Evolutionary conservation across 2,329 filamentous ascomycete genomes (phyloP).

Genomic region (Pseudogymnoascus sp.): DNA sequence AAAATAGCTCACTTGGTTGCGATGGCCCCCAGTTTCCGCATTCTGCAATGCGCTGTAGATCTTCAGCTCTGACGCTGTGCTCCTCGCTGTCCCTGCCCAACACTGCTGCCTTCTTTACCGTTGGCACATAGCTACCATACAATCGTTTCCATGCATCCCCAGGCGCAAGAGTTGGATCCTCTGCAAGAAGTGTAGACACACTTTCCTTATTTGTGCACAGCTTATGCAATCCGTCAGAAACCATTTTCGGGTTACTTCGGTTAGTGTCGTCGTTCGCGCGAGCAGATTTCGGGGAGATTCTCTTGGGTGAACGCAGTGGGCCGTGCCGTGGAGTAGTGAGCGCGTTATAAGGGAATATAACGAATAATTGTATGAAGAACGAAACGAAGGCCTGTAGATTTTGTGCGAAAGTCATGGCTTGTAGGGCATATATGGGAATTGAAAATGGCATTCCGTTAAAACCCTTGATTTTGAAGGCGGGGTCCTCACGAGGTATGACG

Average conservation of each 20-base stretch:
- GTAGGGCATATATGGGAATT: background rate
- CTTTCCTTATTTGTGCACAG: slow-evolving; percentile 45
- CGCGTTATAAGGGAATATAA: slow-evolving; percentile 28
- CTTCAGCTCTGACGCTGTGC: slow-evolving; percentile 28
- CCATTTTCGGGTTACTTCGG: slow-evolving; percentile 22
- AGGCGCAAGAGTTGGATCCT: slow-evolving; percentile 44
- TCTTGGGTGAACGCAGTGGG: slow-evolving; percentile 11
- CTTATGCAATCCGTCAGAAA: slow-evolving; percentile 40
- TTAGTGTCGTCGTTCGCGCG: background rate
- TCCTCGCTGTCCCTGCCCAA: slow-evolving; percentile 20
- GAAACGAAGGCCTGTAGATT: slow-evolving; percentile 17
- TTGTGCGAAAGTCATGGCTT: slow-evolving; percentile 15
- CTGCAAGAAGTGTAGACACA: slow-evolving; percentile 49
- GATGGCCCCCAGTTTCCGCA: slow-evolving; percentile 61
- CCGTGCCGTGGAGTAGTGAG: slow-evolving; percentile 25
- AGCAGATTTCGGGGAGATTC: background rate
- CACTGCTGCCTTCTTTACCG: slow-evolving; percentile 15
- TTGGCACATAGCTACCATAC: slow-evolving; percentile 32
- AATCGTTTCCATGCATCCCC: slow-evolving; percentile 47
- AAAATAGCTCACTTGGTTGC: slow-evolving; percentile 57
- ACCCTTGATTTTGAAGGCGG: background rate
- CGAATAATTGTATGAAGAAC: slow-evolving; percentile 25
- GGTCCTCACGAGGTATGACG: background rate
- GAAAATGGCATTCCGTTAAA: background rate
- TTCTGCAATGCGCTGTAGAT: slow-evolving; percentile 43